phyloP scores from a whole-genome alignment of 2,329 filamentous ascomycete genomes.

The Alternaria dauci region DNA sequence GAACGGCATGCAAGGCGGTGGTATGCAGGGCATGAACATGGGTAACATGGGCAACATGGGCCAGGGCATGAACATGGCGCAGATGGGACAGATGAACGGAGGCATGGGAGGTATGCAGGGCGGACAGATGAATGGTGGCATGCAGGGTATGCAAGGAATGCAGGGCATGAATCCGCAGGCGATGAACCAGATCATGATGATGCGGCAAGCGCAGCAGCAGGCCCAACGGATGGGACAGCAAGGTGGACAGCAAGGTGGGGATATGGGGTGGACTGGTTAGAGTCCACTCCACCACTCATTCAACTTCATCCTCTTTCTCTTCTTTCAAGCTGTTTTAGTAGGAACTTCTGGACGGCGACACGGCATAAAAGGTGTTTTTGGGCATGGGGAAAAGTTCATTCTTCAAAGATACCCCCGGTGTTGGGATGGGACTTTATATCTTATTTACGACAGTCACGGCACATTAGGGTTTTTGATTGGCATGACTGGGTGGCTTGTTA shows the following conservation, averaged over 20 bases:
- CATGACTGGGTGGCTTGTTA: background rate
- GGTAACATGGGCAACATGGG: slow-evolving; percentile 30
- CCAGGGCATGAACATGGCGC: slow-evolving; percentile 24
- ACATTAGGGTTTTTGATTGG: background rate
- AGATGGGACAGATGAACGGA: slow-evolving; percentile 20
- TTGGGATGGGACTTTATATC: slow-evolving; percentile 3
- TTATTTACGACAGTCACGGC: background rate
- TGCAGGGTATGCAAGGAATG: slow-evolving; percentile 37
- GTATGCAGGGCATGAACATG: slow-evolving; percentile 41
- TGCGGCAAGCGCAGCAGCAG: slow-evolving; percentile 44
- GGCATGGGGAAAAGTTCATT: slow-evolving; percentile 4
- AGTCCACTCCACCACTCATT: background rate
- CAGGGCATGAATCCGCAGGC: slow-evolving; percentile 42
- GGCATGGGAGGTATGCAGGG: slow-evolving; percentile 30
- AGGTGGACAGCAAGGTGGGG: slow-evolving; percentile 33
- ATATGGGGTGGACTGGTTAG: slow-evolving; percentile 39
- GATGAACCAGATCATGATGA: slow-evolving; percentile 46
- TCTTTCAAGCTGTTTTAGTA: background rate
- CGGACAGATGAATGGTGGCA: slow-evolving; percentile 23
- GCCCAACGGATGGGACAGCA: slow-evolving; percentile 34
- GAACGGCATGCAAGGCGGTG: slow-evolving; percentile 38
- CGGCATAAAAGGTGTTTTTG: background rate
- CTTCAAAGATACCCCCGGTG: slow-evolving; percentile 10
- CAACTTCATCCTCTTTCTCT: background rate
- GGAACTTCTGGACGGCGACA: background rate